Evolutionary conservation across 164 flowering plant genomes (phyloP).

Genomic region (Vitis vinifera): ASM3070453v1 NC_081813.1:19585001-19585500

Average conservation of each 20-base stretch:
- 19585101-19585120: constrained; percentile 6
- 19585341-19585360: no score
- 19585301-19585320: background rate
- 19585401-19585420: no score
- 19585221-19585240: constrained; percentile 13
- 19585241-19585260: constrained; percentile 16
- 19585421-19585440: no score
- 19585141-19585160: constrained; percentile 32
- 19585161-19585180: constrained; percentile 22
- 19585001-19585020: constrained; percentile 20
- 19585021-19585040: constrained; percentile 18
- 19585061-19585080: constrained; percentile 32
- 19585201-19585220: constrained; percentile 20
- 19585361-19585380: no score
- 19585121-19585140: constrained; percentile 16
- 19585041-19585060: constrained; percentile 32
- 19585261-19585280: background rate
- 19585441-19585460: no score
- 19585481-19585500: no score
- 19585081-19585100: constrained; percentile 19
- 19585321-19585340: no score
- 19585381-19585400: no score
- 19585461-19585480: no score
- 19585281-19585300: background rate
- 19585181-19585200: constrained; percentile 19